Evolutionary conservation across 2,329 filamentous ascomycete species (phyloP), one percentile per base, ranked within the genome.

Genomic region (Fusarium sublunatum): DNA sequence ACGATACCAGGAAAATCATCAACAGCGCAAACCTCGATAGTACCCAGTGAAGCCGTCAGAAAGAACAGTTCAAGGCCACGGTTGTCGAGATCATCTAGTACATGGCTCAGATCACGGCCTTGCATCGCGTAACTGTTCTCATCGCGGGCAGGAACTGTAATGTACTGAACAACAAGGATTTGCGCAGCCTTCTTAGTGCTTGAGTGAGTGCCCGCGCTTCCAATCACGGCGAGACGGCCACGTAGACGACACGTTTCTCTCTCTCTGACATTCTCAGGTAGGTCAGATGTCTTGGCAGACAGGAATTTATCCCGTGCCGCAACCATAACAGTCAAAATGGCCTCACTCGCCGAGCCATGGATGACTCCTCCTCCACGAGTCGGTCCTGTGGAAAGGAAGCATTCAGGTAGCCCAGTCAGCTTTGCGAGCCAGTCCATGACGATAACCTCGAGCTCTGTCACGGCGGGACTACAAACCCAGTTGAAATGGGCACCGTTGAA

Each of bases 401-500:
- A 89, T 9, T 84, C 77, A 0, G 94, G 93, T 22, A 98, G 80
- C 2, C 80, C 86, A 10, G 97, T 77, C 8, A 92, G 83, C 74
- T 90, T 86, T 12, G 90, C 92, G 5, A 97, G 80, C 93, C 94
- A 98, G 77, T 98, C 94, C 75, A 97, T 84, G 39, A 97, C 90
- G 24, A 97, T 84, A 0, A 93, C 97, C 81, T 98, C 94, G 42
- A 98, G 84, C 79, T 98, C 94, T 0, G 94, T 98, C 15, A 95
- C 89, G 7, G 91, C 93, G 1, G 94, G 94, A 6, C 89, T 93
- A 78, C 94, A 97, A 64, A 97, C 88, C 94, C 94, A 98, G 78
- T 98, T 98, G 83, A 98, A 98, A 35, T 92, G 92, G 1, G 94
- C 92, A 12, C 91, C 91, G 11, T 88, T 95, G 78, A 97, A 93